phyloP scores from a whole-genome alignment of 73 alveolate species.

The Halteria grandinella region DNA sequence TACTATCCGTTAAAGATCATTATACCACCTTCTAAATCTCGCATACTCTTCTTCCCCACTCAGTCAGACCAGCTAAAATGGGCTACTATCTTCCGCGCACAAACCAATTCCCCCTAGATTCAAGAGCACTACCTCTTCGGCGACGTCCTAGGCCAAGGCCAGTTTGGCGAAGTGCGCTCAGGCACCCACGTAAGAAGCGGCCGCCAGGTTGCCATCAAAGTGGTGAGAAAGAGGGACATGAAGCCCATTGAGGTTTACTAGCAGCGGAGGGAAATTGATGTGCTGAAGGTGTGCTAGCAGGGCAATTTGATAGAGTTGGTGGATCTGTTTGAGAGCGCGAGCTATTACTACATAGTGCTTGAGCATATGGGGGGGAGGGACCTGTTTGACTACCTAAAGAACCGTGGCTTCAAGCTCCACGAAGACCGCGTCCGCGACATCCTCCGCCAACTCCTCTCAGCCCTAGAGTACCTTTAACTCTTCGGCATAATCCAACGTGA shows the following conservation, averaged over 20 bases:
- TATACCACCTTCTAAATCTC: neutral
- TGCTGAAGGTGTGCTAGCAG: conserved; percentile 90
- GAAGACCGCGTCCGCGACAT: conserved; percentile 80
- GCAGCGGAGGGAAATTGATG: conserved; percentile 87
- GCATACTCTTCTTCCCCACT: neutral
- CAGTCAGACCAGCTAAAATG: neutral
- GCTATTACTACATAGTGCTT: conserved; percentile 77
- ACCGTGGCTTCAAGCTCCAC: conserved; percentile 66
- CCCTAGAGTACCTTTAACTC: conserved; percentile 78
- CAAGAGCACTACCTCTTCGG: conserved; percentile 83
- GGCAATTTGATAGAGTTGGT: conserved; percentile 84
- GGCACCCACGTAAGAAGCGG: conserved; percentile 82
- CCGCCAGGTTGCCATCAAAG: conserved; percentile 84
- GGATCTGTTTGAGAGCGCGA: conserved; percentile 84
- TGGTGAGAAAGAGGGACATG: conserved; percentile 84
- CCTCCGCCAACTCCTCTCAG: conserved; percentile 76
- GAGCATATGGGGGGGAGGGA: conserved; percentile 92
- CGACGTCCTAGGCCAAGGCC: conserved; percentile 85
- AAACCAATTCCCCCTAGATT: too few species aligned
- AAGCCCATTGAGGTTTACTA: conserved; percentile 80
- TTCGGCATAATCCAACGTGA: conserved; percentile 90
- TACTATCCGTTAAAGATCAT: neutral
- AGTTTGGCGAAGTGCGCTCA: conserved; percentile 85
- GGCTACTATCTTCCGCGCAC: too few species aligned
- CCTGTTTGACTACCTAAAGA: conserved; percentile 77